Evolutionary conservation across 2,329 filamentous ascomycete genomes (phyloP), one percentile per base, ranked within the genome.

Genomic region (Teratosphaeria pseudoeucalypti): DNA sequence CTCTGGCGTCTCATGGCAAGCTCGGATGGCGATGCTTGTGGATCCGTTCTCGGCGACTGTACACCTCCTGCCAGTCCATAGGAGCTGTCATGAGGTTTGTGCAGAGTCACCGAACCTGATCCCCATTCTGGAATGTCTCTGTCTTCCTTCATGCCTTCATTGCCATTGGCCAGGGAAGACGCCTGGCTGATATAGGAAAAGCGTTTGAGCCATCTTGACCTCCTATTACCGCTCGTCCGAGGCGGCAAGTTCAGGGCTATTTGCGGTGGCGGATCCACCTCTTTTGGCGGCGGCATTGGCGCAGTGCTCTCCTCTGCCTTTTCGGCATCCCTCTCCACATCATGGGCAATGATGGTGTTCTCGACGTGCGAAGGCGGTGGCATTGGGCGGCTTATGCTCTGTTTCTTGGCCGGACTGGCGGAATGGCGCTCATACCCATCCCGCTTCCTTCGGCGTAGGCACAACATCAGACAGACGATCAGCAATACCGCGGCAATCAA

Each of bases 51-150:
- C 1, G 75, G 76, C 2, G 67, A 62, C 39, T 72, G 66, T 10
- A 73, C 71, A 43, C 77, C 70, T 57, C 75, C 73, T 16, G 74
- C 73, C 5, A 75, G 70, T 14, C 76, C 70, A 16, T 73, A 76
- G 69, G 77, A 77, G 58, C 75, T 77, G 56, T 76, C 73, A 57
- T 74, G 72, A 6, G 75, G 74, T 26, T 68, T 72, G 60, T 76
- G 73, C 34, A 73, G 70, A 2, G 70, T 70, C 43, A 68, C 65
- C 43, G 71, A 68, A 19, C 70, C 68, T 14, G 69, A 68, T 1
- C 74, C 75, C 68, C 68, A 76, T 27, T 73, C 70, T 10, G 75
- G 76, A 19, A 73, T 71, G 26, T 75, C 72, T 39, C 71, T 69
- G 16, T 72, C 69, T n/a, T 70, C 68, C 12, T 74, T 67, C 32